These are phyloP conservation scores for Hippophae rhamnoides DNA, from an alignment of 306 rosid genomes.

Conservation along the genomic window DNA sequence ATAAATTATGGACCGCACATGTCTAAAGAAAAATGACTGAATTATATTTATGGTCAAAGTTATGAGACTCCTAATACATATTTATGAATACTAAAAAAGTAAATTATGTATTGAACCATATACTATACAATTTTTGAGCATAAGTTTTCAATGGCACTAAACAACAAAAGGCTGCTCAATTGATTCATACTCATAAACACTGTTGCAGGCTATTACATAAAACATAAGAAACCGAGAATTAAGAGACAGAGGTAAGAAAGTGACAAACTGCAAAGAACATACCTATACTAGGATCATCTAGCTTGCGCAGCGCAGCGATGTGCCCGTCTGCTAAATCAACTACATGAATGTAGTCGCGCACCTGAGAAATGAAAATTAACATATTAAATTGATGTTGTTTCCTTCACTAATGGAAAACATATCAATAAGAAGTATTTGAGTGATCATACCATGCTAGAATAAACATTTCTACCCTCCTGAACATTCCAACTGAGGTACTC, in stretches of 20 bases:
- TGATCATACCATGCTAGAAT: background rate
- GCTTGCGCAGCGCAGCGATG: conserved; percentile 78
- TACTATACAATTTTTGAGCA: too few species aligned
- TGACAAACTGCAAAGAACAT: conserved; percentile 9
- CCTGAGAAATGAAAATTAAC: conserved; percentile 39
- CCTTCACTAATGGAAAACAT: too few species aligned
- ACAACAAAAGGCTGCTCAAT: too few species aligned
- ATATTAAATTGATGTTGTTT: conserved; percentile 11
- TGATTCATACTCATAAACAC: background rate
- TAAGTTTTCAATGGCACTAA: too few species aligned
- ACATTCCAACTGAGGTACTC: background rate
- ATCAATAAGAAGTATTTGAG: background rate
- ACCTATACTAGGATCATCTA: conserved; percentile 64
- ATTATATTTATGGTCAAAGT: too few species aligned
- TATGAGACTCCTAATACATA: too few species aligned
- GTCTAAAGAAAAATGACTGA: too few species aligned
- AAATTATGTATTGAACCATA: too few species aligned
- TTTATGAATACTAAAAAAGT: too few species aligned
- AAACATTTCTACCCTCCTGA: background rate
- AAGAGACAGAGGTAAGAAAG: background rate
- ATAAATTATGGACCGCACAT: too few species aligned
- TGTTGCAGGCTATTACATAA: background rate
- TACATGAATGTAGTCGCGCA: conserved; percentile 91
- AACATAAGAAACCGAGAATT: background rate
- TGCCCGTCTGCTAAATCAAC: conserved; percentile 96